Evolutionary conservation across 805 yeast genomes (phyloP).

Genomic region (Vanderwaltozyma verrucispora): DNA sequence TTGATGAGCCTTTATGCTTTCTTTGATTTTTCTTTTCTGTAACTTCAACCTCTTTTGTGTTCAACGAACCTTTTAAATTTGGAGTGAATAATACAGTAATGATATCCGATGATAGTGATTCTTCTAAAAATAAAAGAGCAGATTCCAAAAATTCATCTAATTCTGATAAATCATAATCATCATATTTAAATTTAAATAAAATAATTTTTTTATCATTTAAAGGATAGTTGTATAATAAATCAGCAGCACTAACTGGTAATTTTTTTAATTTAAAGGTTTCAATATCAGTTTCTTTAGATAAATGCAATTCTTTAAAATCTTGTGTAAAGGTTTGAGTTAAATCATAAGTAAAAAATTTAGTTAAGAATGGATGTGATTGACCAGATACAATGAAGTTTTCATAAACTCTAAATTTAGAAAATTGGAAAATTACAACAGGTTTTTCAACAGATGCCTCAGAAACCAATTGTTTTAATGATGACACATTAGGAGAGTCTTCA

Average conservation of each 20-base stretch:
- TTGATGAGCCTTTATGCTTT: background rate
- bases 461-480: background rate
- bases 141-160: conserved; percentile 23
- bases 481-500: background rate
- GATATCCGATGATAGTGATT: conserved; percentile 6
- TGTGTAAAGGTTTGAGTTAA: conserved; percentile 8
- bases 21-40: background rate
- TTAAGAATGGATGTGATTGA: conserved; percentile 11
- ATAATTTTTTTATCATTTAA: conserved; percentile 12
- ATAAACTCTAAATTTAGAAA: conserved; percentile 11
- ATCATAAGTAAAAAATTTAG: conserved; percentile 11
- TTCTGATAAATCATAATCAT: conserved; percentile 14
- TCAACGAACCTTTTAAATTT: background rate
- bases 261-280: conserved; percentile 1
- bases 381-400: conserved; percentile 6
- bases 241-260: conserved; percentile 14
- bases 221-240: conserved; percentile 12
- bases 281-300: background rate
- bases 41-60: background rate
- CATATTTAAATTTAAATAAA: conserved; percentile 16
- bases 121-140: conserved; percentile 14
- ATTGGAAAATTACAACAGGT: conserved; percentile 20
- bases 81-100: background rate
- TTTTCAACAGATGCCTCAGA: conserved; percentile 2
- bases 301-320: conserved; percentile 1